Base-by-base conservation (phyloP, 495 filamentous ascomycete species). In the Aspergillus saccharolyticus region DNA sequence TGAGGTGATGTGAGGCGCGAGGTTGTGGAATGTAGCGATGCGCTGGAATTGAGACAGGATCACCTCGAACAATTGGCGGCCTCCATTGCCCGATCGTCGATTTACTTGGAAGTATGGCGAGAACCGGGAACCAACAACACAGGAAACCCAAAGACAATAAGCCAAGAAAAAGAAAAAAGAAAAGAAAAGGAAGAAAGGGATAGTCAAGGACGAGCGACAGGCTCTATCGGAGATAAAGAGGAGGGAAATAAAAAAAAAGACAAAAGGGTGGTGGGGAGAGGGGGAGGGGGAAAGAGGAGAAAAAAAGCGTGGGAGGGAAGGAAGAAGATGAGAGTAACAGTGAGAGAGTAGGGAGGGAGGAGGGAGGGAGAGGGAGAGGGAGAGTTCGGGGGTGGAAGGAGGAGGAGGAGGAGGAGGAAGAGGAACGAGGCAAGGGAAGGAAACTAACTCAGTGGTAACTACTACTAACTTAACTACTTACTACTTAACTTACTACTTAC, bases 81-180 rank as follows among this genome's bases (percentile, higher is more conserved):
- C 57, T 67, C 57, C 63, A 61, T 66, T 50, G 47, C 22, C 55
- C 54, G 55, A 50, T 44, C 52, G 63, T 52, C 54, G 45, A 49
- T 55, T 52, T 21, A 46, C 19, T 19, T 24, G 28, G 46, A 63
- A 22, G 62, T 56, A 52, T 53, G 48, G 44, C 52, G 51, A 59
- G 39, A 22, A 42, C 18, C 57, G 54, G 59, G 53, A 59, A 65
- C 62, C 58, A 58, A 53, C 33, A 55, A 64, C 64, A 64, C 64
- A 57, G 60, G 58, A 55, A 64, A 62, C 52, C 65, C 65, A 61
- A 28, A 62, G 64, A 62, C 65, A 67, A 64, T 62, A 70, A 61
- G 63, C 71, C 62, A 60, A 56, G 63, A 58, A 66, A 73, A 63
- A 60, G 57, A 63, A 58, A 66, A 33, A 55, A 60, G 43, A 60